A percentile compares a stretch with the other conserved stretches of the same genome.
phyloP scores from a whole-genome alignment of 1,284 basidiomycete genomes.

The Cutaneotrichosporon daszewskae region DNA sequence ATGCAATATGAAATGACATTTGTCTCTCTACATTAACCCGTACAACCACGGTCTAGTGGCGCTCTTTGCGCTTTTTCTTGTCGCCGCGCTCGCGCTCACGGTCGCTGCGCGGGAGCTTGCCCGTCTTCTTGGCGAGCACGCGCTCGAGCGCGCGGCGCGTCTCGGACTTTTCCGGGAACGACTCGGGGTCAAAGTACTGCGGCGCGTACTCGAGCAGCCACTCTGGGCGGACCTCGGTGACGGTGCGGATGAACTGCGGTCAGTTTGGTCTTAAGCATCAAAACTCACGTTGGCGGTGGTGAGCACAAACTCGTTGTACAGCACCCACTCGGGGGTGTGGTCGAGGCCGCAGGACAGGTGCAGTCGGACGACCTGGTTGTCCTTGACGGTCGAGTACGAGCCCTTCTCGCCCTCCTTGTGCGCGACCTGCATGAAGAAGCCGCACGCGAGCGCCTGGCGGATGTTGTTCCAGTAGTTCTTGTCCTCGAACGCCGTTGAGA shows the following conservation, averaged over 20 bases:
- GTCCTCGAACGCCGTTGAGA: slow-evolving; percentile 69
- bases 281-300: slow-evolving; percentile 61
- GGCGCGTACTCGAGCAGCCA: slow-evolving; percentile 84
- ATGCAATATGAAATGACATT: too few species aligned
- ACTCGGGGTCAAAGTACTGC: slow-evolving; percentile 57
- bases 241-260: slow-evolving; percentile 79
- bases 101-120: slow-evolving; percentile 17
- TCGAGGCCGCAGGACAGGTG: slow-evolving; percentile 92
- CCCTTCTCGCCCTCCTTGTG: slow-evolving; percentile 92
- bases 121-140: slow-evolving; percentile 26
- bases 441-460: slow-evolving; percentile 77
- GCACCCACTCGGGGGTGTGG: slow-evolving; percentile 89
- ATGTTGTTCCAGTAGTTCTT: slow-evolving; percentile 74
- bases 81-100: background rate
- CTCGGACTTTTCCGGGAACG: slow-evolving; percentile 42
- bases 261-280: background rate
- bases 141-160: slow-evolving; percentile 37
- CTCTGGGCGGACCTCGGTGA: slow-evolving; percentile 80
- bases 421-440: slow-evolving; percentile 98
- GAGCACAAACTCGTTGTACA: slow-evolving; percentile 97
- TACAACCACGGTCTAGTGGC: too few species aligned
- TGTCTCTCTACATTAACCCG: too few species aligned
- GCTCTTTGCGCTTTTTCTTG: slow-evolving; percentile 33
- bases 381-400: slow-evolving; percentile 82
- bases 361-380: slow-evolving; percentile 85